Evolutionary conservation across 2,329 filamentous ascomycete species (phyloP), one percentile per base, ranked within the genome.

Genomic region (Nigrograna mackinnonii): DNA sequence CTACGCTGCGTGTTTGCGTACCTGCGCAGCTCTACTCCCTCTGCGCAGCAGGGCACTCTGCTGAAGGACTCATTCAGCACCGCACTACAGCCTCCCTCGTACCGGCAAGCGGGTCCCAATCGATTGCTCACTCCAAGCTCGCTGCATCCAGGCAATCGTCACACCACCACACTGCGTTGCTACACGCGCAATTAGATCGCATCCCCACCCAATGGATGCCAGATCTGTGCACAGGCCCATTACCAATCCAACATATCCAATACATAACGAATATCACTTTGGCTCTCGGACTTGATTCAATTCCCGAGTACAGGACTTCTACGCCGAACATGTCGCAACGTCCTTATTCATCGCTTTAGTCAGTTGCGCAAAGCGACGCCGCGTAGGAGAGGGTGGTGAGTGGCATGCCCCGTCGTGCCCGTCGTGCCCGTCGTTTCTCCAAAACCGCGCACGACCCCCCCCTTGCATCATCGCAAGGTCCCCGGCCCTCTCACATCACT

Each of bases 351-450:
- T n/a, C n/a, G n/a, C n/a, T n/a, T n/a, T n/a, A n/a, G n/a, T n/a
- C n/a, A n/a, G n/a, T n/a, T n/a, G 49, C 54, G 55, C 48, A 36
- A 46, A 39, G 37, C 19, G 17, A 22, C 21, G 17, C 24, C 24
- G 24, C 24, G 24, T 28, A 28, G n/a, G n/a, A n/a, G n/a, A n/a
- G n/a, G n/a, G n/a, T n/a, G n/a, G n/a, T n/a, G n/a, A n/a, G n/a
- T n/a, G n/a, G n/a, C n/a, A n/a, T n/a, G n/a, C n/a, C n/a, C n/a
- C n/a, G n/a, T n/a, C n/a, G n/a, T n/a, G n/a, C n/a, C n/a, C n/a
- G n/a, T n/a, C n/a, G n/a, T n/a, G n/a, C n/a, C n/a, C n/a, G n/a
- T n/a, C n/a, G n/a, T n/a, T n/a, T n/a, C n/a, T n/a, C n/a, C n/a
- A n/a, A n/a, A n/a, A n/a, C n/a, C n/a, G n/a, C n/a, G n/a, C 32